Base-by-base conservation (phyloP, 2,329 filamentous ascomycete species). In the Claviceps humidiphila region DNA sequence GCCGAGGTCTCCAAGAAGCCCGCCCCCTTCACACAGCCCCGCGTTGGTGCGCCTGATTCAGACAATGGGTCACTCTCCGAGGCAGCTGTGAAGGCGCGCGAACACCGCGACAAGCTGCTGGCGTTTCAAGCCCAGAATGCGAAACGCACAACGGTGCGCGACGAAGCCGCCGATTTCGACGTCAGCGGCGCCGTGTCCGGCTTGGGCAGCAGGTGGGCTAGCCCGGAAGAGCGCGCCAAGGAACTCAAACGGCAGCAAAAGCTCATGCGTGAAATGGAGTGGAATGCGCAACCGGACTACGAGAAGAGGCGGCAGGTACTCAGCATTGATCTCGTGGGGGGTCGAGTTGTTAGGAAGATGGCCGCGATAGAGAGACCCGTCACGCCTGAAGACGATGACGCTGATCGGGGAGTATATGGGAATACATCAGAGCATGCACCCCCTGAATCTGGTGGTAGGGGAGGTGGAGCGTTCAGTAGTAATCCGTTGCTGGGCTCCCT, bases 231-330 rank as follows among this genome's bases (percentile, higher is more conserved):
- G 66, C 77, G 89, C 43, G 90, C 89, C 1, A 74, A 82, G 57
- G 88, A 93, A 64, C 71, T 95, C 53, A 94, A 91, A 68, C 78
- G 82, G 53, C 90, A 95, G 68, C 89, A 95, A 68, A 87, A 86
- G 64, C 72, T 90, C 3, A 68, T 95, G 58, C 74, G 88, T 5
- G 88, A 95, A 67, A 83, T 93, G 74, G 87, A 95, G 61, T 94
- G 89, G 82, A 86, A 85, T 58, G 83, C 85, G 4, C 74, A 79
- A 50, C 89, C 89, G 0, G 90, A 94, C 56, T 95, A 89, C 67
- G 90, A 96, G 71, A 95, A 91, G 75, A 78, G 87, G 54, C 81
- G 78, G 59, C 84, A 93, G 55, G 85, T 96, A 1, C 78, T 94
- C 58, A 91, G 86, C 62, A 86, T 95, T 55, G 89, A 95, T 64